Percentiles rank a stretch among this genome's conserved stretches.
phyloP scores from a whole-genome alignment of 441 rosid genomes.

The Adansonia madagascariensis region DNA sequence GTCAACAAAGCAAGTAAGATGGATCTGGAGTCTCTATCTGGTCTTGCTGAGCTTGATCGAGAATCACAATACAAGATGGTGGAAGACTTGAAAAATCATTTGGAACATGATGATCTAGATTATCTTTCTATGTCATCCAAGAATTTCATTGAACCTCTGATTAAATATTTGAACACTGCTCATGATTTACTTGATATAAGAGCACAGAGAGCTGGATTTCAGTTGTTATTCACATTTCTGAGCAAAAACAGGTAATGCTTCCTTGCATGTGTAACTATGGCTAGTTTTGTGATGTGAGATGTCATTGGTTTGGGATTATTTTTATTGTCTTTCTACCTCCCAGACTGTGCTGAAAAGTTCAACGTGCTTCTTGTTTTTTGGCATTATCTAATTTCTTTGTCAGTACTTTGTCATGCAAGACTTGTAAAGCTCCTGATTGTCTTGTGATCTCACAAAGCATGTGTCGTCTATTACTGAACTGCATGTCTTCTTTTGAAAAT shows the following conservation, averaged over 20 bases:
- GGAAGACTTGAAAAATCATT: slow-evolving; percentile 46
- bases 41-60: slow-evolving; percentile 59
- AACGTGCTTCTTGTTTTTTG: not conserved
- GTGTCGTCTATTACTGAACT: not conserved
- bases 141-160: slow-evolving; percentile 57
- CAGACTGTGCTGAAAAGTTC: slow-evolving; percentile 4
- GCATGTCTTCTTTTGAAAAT: not conserved
- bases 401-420: not conserved
- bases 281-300: not conserved
- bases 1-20: slow-evolving; percentile 32
- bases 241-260: slow-evolving; percentile 51
- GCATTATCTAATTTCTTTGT: not conserved
- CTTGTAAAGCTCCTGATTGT: not conserved
- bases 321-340: slow-evolving; percentile 2
- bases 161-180: slow-evolving; percentile 60
- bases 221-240: slow-evolving; percentile 51
- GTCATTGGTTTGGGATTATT: not conserved
- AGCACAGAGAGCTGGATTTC: slow-evolving; percentile 57
- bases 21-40: slow-evolving; percentile 47
- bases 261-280: not conserved
- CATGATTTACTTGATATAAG: slow-evolving; percentile 42
- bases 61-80: slow-evolving; percentile 57
- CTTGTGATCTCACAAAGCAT: not conserved
- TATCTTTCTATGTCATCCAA: slow-evolving; percentile 46
- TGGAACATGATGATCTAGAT: slow-evolving; percentile 43